A percentile compares a stretch with the other conserved stretches of the same genome.
Conservation (phyloP, 495 filamentous ascomycete genomes). For the Lophium mytilinum region DNA sequence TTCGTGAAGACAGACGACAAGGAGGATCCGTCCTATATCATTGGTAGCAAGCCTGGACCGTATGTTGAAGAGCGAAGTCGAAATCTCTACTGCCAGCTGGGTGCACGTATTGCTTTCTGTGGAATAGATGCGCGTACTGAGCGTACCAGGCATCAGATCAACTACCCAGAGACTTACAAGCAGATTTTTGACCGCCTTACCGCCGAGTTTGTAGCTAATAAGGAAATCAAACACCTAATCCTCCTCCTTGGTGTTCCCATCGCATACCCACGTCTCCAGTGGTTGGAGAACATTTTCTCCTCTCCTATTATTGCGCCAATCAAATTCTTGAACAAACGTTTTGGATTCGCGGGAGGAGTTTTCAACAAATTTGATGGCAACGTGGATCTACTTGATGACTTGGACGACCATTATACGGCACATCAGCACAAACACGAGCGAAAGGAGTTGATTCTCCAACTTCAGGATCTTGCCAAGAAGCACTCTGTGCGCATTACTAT, state of each 20-base stretch:
- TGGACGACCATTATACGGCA: slow-evolving; percentile 94
- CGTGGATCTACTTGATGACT: slow-evolving; percentile 83
- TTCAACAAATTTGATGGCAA: slow-evolving; percentile 93
- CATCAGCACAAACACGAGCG: slow-evolving; percentile 86
- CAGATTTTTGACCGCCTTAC: slow-evolving; percentile 64
- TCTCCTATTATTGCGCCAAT: slow-evolving; percentile 79
- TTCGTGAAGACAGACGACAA: slow-evolving; percentile 53
- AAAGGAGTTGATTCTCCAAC: slow-evolving; percentile 58
- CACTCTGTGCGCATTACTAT: slow-evolving; percentile 77
- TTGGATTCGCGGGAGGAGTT: slow-evolving; percentile 73
- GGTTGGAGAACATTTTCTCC: slow-evolving; percentile 81
- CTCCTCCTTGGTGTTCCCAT: slow-evolving; percentile 88
- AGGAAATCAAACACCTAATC: slow-evolving; percentile 71
- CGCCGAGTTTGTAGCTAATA: slow-evolving; percentile 52
- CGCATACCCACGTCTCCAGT: slow-evolving; percentile 86
- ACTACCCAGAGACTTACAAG: slow-evolving; percentile 84
- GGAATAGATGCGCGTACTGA: slow-evolving; percentile 88
- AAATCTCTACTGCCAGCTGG: slow-evolving; percentile 76
- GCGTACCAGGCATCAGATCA: slow-evolving; percentile 85
- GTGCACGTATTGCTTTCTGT: slow-evolving; percentile 72
- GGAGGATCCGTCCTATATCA: slow-evolving; percentile 69
- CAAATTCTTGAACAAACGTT: slow-evolving; percentile 81
- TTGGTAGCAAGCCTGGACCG: slow-evolving; percentile 63
- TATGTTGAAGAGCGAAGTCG: slow-evolving; percentile 77
- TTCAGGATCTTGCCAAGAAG: slow-evolving; percentile 63